Conservation (phyloP, 441 rosid genomes). For the Erysimum cheiri region DNA sequence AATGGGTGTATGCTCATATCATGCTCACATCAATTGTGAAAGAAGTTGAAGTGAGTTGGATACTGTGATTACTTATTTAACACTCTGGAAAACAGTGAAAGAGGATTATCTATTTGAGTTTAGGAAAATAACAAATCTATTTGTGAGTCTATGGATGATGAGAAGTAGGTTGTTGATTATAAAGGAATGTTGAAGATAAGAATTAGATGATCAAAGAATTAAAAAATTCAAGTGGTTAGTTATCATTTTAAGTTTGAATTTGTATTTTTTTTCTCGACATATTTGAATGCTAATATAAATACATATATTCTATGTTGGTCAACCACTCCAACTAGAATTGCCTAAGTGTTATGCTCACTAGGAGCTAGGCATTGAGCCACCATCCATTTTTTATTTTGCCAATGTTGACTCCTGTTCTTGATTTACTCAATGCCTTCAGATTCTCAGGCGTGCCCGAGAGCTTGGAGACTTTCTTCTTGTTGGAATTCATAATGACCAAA, state of each 20-base stretch:
- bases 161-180: neutral
- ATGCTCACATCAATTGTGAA: conserved; percentile 8
- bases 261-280: no score
- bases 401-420: conserved; percentile 11
- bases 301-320: no score
- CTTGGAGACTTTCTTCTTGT: conserved; percentile 93
- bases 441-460: conserved; percentile 83
- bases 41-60: conserved; percentile 1
- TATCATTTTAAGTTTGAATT: no score
- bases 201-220: neutral
- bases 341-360: neutral
- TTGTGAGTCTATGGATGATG: neutral
- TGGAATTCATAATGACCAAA: conserved; percentile 85
- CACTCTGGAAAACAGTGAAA: neutral
- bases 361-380: neutral
- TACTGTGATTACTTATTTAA: neutral
- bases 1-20: neutral
- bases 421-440: conserved; percentile 52
- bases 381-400: neutral
- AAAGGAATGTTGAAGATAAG: neutral
- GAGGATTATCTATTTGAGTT: neutral
- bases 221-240: no score
- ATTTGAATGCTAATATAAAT: no score
- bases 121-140: neutral
- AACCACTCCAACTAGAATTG: no score